Evolutionary conservation across 441 rosid genomes (phyloP).

Genomic region (Brassica hybrid): DNA sequence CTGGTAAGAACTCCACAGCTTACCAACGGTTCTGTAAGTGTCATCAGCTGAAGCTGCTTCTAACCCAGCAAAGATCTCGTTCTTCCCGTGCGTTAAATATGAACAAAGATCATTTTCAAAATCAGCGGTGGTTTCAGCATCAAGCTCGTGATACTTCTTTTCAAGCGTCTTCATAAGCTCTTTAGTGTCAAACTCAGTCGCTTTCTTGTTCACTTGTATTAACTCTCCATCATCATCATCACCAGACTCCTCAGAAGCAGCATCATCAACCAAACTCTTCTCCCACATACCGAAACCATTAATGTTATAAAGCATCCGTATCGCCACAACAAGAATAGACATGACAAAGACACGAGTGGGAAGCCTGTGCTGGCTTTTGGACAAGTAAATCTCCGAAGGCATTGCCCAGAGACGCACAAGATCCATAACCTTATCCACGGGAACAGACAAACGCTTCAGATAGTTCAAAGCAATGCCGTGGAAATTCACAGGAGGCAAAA

Average conservation of each 20-base stretch:
- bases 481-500: conserved; percentile 54
- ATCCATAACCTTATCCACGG: conserved; percentile 39
- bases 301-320: conserved; percentile 1
- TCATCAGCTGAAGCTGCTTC: conserved; percentile 51
- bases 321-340: conserved; percentile 40
- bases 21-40: conserved; percentile 57
- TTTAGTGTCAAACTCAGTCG: conserved; percentile 25
- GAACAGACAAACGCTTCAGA: not conserved
- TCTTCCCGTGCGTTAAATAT: conserved; percentile 65
- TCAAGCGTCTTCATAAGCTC: conserved; percentile 43
- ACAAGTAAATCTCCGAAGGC: conserved; percentile 27
- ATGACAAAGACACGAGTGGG: conserved; percentile 72
- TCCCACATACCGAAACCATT: conserved; percentile 51
- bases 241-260: not conserved
- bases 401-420: conserved; percentile 48
- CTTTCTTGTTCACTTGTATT: not conserved
- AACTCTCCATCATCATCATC: conserved; percentile 9
- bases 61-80: conserved; percentile 73
- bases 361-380: conserved; percentile 58
- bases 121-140: conserved; percentile 44
- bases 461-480: not conserved
- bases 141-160: conserved; percentile 28
- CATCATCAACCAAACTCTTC: conserved; percentile 17
- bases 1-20: conserved; percentile 62
- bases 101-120: conserved; percentile 58